Conservation (phyloP, 1,284 basidiomycete species). For the Rhodotorula sp. region DNA sequence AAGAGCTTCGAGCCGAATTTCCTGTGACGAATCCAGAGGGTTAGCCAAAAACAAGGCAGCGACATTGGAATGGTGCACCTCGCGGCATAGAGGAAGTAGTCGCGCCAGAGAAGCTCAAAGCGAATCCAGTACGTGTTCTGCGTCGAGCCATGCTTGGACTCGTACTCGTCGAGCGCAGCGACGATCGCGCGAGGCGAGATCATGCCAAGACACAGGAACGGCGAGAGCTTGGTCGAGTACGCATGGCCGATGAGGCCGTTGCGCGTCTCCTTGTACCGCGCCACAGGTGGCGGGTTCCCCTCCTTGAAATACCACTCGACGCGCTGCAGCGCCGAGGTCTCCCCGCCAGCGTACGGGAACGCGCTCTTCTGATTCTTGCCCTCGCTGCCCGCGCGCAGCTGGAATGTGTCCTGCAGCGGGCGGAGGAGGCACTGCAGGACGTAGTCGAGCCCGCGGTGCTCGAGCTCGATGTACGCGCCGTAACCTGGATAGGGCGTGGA, state of each 20-base stretch:
- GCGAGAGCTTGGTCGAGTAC: conserved; percentile 60
- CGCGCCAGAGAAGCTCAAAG: conserved; percentile 61
- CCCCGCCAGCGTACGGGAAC: conserved; percentile 56
- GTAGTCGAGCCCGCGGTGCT: conserved; percentile 19
- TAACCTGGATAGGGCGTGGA: conserved; percentile 31
- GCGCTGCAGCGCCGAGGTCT: conserved; percentile 52
- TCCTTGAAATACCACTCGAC: conserved; percentile 54
- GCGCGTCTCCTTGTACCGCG: conserved; percentile 59
- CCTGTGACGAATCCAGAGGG: not conserved
- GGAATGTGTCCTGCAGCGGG: conserved; percentile 41
- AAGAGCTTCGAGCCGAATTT: conserved; percentile 54
- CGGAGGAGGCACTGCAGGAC: conserved; percentile 45
- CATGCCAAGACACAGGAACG: conserved; percentile 58
- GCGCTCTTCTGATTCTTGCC: conserved; percentile 47
- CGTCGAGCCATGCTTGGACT: conserved; percentile 50
- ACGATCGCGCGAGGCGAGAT: conserved; percentile 57
- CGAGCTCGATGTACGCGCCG: conserved; percentile 17
- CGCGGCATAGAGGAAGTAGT: conserved; percentile 59
- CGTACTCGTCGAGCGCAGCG: conserved; percentile 51
- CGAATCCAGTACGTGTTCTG: conserved; percentile 56
- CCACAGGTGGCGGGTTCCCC: conserved; percentile 50
- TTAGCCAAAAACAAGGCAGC: too few species aligned
- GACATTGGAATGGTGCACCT: too few species aligned
- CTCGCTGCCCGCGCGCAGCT: conserved; percentile 7
- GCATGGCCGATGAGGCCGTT: conserved; percentile 60